Conservation (phyloP, 2,329 filamentous ascomycete species). For the Colletotrichum simmondsii region DNA sequence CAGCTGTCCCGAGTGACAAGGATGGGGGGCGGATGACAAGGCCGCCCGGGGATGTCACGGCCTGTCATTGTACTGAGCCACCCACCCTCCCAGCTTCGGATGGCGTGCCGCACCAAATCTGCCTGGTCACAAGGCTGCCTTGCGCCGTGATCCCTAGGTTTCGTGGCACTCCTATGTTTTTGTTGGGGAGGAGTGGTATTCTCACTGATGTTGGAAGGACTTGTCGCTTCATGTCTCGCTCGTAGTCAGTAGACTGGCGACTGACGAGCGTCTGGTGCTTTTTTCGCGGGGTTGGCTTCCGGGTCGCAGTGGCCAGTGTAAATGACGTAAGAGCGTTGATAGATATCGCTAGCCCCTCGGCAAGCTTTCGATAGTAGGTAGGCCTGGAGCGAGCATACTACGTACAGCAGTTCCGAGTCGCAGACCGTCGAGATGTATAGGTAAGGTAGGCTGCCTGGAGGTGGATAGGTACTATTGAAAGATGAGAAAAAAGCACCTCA, state of each 20-base stretch:
- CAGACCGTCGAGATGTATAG: not conserved
- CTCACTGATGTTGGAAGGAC: not conserved
- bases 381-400: not conserved
- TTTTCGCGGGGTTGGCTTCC: conserved; percentile 3
- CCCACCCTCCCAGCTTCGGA: conserved; percentile 30
- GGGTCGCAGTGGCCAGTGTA: not conserved
- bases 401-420: not conserved
- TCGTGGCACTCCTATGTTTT: not conserved
- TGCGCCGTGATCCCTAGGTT: not conserved
- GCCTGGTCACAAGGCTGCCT: conserved; percentile 34
- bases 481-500: not conserved
- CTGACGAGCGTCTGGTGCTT: not conserved
- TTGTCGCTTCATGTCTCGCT: conserved; percentile 1
- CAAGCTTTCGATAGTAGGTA: not conserved
- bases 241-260: not conserved
- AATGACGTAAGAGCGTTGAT: conserved; percentile 21
- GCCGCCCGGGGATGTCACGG: conserved; percentile 4
- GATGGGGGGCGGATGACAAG: conserved; percentile 29
- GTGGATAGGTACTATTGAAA: not conserved
- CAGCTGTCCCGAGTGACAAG: conserved; percentile 23
- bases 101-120: conserved; percentile 32
- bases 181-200: conserved; percentile 8
- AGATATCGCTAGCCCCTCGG: not conserved
- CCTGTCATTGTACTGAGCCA: conserved; percentile 29
- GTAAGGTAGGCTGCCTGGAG: not conserved